Conservation (phyloP, 108 stramenopile species). For the Stephanodiscus minutulus region DNA sequence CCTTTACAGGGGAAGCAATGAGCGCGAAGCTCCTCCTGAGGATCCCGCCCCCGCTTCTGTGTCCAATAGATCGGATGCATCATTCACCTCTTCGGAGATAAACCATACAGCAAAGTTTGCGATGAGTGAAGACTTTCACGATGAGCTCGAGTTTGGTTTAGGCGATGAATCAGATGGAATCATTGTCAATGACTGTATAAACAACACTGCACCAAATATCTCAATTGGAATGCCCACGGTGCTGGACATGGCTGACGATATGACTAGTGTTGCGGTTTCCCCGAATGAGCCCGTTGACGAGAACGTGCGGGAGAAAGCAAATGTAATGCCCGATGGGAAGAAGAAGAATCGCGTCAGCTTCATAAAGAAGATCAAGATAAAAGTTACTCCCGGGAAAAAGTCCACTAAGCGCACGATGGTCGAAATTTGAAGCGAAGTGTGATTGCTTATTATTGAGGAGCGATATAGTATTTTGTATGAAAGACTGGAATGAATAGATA, state of each 20-base stretch:
- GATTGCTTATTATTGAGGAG: background rate
- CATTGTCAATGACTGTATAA: background rate
- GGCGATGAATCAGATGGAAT: background rate
- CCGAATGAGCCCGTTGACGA: too few species aligned
- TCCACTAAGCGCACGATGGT: conserved; percentile 5
- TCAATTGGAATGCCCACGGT: conserved; percentile 5
- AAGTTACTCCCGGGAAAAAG: background rate
- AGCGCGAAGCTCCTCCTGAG: background rate
- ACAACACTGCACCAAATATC: background rate
- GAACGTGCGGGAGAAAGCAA: too few species aligned
- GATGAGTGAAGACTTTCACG: background rate
- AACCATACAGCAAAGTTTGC: background rate
- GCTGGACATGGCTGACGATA: conserved; percentile 9
- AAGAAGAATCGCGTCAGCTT: background rate
- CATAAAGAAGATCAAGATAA: conserved; percentile 2
- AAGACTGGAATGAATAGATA: too few species aligned
- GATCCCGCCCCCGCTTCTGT: background rate
- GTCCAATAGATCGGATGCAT: background rate
- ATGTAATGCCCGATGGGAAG: conserved; percentile 8
- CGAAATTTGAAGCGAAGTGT: background rate
- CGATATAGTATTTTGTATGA: too few species aligned
- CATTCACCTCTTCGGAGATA: background rate
- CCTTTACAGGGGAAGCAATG: background rate
- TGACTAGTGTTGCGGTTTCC: conserved; percentile 18
- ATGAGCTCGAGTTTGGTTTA: background rate